Evolutionary conservation across 352 stramenopile species (phyloP).

Genomic region (Pythium volutum): DNA sequence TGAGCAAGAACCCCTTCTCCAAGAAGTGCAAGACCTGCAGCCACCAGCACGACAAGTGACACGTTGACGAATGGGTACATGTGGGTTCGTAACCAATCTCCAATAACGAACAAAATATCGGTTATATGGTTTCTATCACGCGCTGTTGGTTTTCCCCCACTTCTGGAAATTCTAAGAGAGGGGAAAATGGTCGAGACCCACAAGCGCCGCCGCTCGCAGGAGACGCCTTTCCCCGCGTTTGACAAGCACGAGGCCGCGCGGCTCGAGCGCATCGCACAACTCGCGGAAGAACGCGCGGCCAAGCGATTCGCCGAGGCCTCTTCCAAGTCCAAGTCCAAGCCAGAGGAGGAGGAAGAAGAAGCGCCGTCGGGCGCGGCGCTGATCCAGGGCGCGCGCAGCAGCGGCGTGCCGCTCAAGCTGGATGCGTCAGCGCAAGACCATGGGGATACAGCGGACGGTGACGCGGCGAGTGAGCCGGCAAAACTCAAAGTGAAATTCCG

Average conservation of each 20-base stretch:
- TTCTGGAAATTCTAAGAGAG: neutral
- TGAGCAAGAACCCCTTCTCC: constrained; percentile 56
- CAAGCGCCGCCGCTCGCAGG: constrained; percentile 46
- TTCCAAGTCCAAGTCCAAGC: neutral
- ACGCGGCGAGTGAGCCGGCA: neutral
- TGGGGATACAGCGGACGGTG: neutral
- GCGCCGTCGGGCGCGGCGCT: constrained; percentile 19
- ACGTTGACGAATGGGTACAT: constrained; percentile 12
- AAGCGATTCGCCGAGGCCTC: constrained; percentile 38
- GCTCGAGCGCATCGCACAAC: constrained; percentile 63
- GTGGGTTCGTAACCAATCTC: neutral
- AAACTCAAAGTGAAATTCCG: constrained; percentile 60
- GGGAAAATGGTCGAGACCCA: constrained; percentile 15
- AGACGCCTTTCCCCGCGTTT: constrained; percentile 20
- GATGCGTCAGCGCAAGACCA: neutral
- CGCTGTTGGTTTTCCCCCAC: neutral
- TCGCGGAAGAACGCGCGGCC: constrained; percentile 63
- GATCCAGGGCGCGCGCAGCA: constrained; percentile 27
- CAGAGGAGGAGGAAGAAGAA: neutral
- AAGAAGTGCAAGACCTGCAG: constrained; percentile 78
- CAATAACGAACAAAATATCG: neutral
- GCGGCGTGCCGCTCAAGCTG: constrained; percentile 33
- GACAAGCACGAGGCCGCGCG: constrained; percentile 62
- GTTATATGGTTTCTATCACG: constrained; percentile 4
- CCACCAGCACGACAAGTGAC: constrained; percentile 55